Percentiles rank a stretch among this genome's conserved stretches.
Evolutionary conservation across 441 rosid species (phyloP).

Genomic region (Pelargonium myrrhifolium): DNA sequence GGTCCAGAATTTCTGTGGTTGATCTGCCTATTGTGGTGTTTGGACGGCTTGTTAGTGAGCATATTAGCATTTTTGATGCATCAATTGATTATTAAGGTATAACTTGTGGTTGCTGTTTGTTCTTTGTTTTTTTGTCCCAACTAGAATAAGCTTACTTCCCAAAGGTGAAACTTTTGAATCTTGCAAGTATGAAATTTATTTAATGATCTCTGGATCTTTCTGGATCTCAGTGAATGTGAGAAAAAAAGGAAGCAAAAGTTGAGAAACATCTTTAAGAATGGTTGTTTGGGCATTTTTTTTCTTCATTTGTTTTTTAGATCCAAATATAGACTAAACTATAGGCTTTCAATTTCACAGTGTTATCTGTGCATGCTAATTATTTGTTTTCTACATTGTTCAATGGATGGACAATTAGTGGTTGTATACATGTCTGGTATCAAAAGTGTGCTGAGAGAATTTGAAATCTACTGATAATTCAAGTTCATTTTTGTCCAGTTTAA

Average conservation of each 20-base stretch:
- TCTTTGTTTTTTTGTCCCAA: neutral
- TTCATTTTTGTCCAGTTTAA: too few species aligned
- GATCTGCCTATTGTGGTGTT: conserved; percentile 14
- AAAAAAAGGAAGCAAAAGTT: neutral
- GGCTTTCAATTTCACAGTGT: neutral
- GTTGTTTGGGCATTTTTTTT: neutral
- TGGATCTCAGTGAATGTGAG: neutral
- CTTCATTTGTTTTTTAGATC: neutral
- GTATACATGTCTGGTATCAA: neutral
- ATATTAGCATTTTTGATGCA: conserved; percentile 11
- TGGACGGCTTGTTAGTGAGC: conserved; percentile 12
- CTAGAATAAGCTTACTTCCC: neutral
- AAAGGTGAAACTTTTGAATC: neutral
- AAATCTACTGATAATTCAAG: too few species aligned
- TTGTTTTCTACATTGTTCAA: neutral
- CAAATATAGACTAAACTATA: neutral
- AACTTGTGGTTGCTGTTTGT: conserved; percentile 1
- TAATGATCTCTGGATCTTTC: neutral
- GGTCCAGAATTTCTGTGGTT: conserved; percentile 19
- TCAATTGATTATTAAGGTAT: conserved; percentile 14
- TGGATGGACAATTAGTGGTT: neutral
- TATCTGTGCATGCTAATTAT: neutral
- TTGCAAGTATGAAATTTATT: neutral
- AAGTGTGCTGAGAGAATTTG: neutral
- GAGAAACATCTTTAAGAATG: neutral